Evolutionary conservation across 352 stramenopile species (phyloP), one percentile per base, ranked within the genome.

Genomic region (Globisporangium camurandrum): DNA sequence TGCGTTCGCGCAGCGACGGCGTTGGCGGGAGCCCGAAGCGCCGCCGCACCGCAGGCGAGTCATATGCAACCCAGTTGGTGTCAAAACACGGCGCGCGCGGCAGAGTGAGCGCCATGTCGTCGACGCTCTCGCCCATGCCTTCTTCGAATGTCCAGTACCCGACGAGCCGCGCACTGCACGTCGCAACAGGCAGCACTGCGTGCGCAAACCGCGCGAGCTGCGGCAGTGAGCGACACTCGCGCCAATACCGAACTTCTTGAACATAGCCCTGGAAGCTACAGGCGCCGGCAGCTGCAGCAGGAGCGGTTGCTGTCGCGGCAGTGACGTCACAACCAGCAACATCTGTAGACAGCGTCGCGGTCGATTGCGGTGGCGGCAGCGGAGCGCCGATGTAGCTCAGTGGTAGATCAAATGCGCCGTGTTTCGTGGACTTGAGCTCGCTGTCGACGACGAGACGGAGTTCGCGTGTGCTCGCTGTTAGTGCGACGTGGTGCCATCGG

Each of bases 111-210:
- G 73, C 61, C 69, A 88, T 84, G 52, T 91, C 79, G 60, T 90
- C 79, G 24, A 90, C 64, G 12, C 86, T 49, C n/a, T 84, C 65
- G 12, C 74, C 79, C 51, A 75, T 65, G 17, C 67, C 76, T 64
- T 90, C 79, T 38, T 90, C 79, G n/a, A 90, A 66, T 24, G 76
- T 88, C 71, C 75, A 90, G 56, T 90, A 90, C 30, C 60, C 74
- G 2, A 65, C 11, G 9, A 90, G 56, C n/a, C 14, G 22, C 23
- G 54, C 55, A 19, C 59, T 59, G 30, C 60, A 69, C 39, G 61
- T 64, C 5, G 58, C 55, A 1, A 85, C 66, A 11, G 68, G 51
- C 10, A 88, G 57, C 48, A 86, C 76, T 1, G 54, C 52, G 4
- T 54, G 33, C 14, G 67, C 61, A 26, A 56, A 54, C 26, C 64